Conservation (phyloP, 108 stramenopile genomes). For the Conticribra weissflogii region DNA sequence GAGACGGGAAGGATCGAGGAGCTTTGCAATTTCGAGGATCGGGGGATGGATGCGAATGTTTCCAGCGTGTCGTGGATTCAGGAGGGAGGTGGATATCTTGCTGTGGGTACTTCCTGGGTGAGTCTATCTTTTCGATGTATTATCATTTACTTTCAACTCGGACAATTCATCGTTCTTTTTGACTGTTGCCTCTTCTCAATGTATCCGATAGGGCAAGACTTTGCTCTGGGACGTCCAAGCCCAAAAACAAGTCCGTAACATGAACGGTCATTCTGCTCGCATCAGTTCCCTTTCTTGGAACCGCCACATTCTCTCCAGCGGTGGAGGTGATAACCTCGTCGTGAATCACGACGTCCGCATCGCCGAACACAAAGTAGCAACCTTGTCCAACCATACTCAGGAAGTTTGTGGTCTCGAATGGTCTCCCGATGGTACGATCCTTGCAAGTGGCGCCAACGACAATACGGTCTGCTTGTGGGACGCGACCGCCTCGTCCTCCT, state of each 20-base stretch:
- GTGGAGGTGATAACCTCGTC: conserved; percentile 91
- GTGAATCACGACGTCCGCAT: conserved; percentile 98
- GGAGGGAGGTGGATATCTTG: conserved; percentile 82
- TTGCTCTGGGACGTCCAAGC: conserved; percentile 89
- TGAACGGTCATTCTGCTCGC: conserved; percentile 96
- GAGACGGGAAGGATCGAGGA: conserved; percentile 93
- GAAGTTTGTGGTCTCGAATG: conserved; percentile 98
- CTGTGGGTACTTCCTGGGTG: conserved; percentile 86
- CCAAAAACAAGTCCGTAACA: conserved; percentile 89
- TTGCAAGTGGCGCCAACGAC: conserved; percentile 98
- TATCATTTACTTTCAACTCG: too few species aligned
- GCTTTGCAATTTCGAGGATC: conserved; percentile 74
- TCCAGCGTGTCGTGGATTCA: conserved; percentile 94
- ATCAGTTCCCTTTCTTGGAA: conserved; percentile 97
- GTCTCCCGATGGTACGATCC: conserved; percentile 93
- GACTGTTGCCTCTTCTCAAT: neutral
- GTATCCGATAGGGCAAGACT: conserved; percentile 63
- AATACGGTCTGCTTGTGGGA: conserved; percentile 98
- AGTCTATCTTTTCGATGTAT: conserved; percentile 20
- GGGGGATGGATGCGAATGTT: conserved; percentile 89
- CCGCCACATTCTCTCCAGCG: conserved; percentile 89
- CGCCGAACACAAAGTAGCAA: conserved; percentile 83
- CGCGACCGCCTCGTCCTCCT: conserved; percentile 58
- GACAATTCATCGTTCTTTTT: neutral
- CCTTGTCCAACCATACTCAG: conserved; percentile 80